Evolutionary conservation across 2,329 filamentous ascomycete genomes (phyloP).

Genomic region (Trichoderma guizhouense): DNA sequence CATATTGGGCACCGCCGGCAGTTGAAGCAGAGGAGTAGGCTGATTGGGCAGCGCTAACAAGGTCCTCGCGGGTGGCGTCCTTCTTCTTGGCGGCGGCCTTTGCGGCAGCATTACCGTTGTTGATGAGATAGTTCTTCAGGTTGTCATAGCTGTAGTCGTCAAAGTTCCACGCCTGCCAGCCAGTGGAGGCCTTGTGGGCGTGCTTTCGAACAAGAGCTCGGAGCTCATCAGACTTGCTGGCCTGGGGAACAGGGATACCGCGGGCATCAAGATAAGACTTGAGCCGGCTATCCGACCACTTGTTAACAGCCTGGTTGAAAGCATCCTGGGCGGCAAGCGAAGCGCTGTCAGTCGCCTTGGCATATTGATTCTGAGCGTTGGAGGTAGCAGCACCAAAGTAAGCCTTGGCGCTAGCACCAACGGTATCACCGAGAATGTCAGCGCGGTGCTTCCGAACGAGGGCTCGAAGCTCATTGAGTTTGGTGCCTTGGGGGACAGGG

Average conservation of each 20-base stretch:
- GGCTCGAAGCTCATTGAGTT: conserved; percentile 82
- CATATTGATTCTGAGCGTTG: conserved; percentile 71
- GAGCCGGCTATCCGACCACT: conserved; percentile 73
- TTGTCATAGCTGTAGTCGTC: conserved; percentile 73
- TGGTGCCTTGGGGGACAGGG: conserved; percentile 82
- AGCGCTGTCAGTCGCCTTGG: conserved; percentile 69
- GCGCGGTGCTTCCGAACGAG: conserved; percentile 85
- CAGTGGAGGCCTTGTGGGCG: conserved; percentile 64
- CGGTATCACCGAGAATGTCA: conserved; percentile 64
- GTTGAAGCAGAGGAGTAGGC: conserved; percentile 58
- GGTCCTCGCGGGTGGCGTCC: conserved; percentile 67
- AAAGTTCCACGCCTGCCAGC: conserved; percentile 73
- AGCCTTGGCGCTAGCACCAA: conserved; percentile 54
- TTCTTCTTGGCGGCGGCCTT: conserved; percentile 61
- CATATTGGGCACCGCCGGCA: conserved; percentile 55
- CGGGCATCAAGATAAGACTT: conserved; percentile 77
- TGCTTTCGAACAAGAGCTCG: conserved; percentile 71
- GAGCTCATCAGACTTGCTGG: conserved; percentile 68
- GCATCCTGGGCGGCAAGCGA: conserved; percentile 60
- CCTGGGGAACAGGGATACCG: conserved; percentile 70
- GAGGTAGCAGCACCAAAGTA: conserved; percentile 70
- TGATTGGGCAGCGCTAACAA: conserved; percentile 61
- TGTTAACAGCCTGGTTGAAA: conserved; percentile 59
- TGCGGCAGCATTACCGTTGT: conserved; percentile 52
- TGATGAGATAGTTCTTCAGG: conserved; percentile 56